phyloP scores from a whole-genome alignment of 495 filamentous ascomycete species.

The Chlorociboria aeruginascens region DNA sequence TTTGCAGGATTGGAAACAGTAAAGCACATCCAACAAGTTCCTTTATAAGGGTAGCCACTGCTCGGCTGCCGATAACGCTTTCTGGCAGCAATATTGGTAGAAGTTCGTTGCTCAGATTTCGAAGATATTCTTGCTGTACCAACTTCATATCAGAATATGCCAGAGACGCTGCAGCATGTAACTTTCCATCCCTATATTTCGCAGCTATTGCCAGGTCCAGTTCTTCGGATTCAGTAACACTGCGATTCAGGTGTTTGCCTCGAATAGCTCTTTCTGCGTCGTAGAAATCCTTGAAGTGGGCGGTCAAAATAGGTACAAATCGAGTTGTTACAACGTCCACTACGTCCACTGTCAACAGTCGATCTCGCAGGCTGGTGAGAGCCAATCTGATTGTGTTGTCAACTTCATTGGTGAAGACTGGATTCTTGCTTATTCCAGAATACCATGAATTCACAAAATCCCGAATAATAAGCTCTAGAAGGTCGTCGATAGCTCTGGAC shows the following conservation, averaged over 20 bases:
- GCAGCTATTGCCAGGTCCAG: constrained; percentile 85
- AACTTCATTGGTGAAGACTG: constrained; percentile 71
- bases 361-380: constrained; percentile 55
- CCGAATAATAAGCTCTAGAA: constrained; percentile 64
- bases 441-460: constrained; percentile 92
- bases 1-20: constrained; percentile 54
- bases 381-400: constrained; percentile 68
- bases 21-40: constrained; percentile 78
- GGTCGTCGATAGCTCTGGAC: constrained; percentile 66
- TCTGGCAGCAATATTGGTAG: constrained; percentile 67
- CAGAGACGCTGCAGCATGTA: constrained; percentile 82
- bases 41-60: constrained; percentile 65
- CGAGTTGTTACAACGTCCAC: constrained; percentile 69
- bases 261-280: constrained; percentile 80
- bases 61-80: constrained; percentile 60
- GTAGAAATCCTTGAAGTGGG: constrained; percentile 81
- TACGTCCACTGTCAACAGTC: constrained; percentile 60
- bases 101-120: constrained; percentile 53
- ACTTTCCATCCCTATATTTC: constrained; percentile 79
- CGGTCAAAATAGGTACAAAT: constrained; percentile 80
- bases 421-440: constrained; percentile 66
- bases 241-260: constrained; percentile 74
- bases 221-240: constrained; percentile 93
- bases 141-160: constrained; percentile 69
- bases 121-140: constrained; percentile 77